These are phyloP conservation scores for Diaporthe citri DNA, from an alignment of 2,329 filamentous ascomycete species.

Conservation along the genomic window DNA sequence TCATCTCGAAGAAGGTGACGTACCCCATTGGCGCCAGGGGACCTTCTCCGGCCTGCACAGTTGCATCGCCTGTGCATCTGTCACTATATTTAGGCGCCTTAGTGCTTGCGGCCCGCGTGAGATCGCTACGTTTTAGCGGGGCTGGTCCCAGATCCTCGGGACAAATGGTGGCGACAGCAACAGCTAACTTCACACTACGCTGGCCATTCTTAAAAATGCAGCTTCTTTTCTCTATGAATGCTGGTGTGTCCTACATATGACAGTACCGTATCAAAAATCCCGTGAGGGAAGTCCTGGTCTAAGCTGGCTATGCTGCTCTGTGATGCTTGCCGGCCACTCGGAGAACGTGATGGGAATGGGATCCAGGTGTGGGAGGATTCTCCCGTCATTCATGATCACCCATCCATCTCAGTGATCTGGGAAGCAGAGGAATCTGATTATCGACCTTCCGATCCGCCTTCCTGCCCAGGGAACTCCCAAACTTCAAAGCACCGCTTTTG, in stretches of 20 bases:
- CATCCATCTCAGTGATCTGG: background rate
- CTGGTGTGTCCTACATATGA: background rate
- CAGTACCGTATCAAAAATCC: background rate
- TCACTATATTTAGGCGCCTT: conserved; percentile 33
- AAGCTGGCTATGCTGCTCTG: background rate
- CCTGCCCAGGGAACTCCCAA: background rate
- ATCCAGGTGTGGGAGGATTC: background rate
- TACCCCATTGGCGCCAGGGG: conserved; percentile 3
- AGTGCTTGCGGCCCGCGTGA: conserved; percentile 26
- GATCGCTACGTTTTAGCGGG: conserved; percentile 5
- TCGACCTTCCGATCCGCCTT: background rate
- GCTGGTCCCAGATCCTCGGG: conserved; percentile 15
- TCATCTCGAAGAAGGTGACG: conserved; percentile 26
- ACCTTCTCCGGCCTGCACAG: background rate
- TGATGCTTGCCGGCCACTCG: background rate
- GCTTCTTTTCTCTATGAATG: background rate
- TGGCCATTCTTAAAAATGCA: background rate
- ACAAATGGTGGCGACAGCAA: background rate
- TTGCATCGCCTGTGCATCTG: background rate
- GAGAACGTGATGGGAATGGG: background rate
- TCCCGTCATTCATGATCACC: background rate
- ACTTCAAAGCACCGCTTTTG: background rate
- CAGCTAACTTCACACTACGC: background rate
- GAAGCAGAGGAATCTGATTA: background rate
- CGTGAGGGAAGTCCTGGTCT: background rate